These are phyloP conservation scores for Didymellaceae sp. DNA, from an alignment of 2,329 filamentous ascomycete species.

Conservation along the genomic window DNA sequence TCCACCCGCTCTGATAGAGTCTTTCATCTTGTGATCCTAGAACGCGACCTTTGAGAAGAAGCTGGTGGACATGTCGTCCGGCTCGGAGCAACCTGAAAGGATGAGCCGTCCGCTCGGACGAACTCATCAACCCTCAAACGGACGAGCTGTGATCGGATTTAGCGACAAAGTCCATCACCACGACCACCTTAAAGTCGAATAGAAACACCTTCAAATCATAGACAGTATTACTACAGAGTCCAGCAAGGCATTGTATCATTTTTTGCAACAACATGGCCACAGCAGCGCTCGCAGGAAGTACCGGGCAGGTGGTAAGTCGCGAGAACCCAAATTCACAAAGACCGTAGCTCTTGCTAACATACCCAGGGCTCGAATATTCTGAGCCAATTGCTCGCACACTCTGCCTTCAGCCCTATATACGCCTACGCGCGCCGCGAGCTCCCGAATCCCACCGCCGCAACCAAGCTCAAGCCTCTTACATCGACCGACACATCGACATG, in stretches of 20 bases:
- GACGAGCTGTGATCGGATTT: slow-evolving; percentile 2
- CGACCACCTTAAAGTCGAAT: not conserved
- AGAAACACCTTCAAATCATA: too few species aligned
- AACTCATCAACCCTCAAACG: slow-evolving; percentile 1
- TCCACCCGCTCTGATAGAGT: not conserved
- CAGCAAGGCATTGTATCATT: not conserved
- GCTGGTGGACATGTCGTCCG: not conserved
- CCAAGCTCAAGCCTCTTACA: slow-evolving; percentile 71
- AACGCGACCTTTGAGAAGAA: not conserved
- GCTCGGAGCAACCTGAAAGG: slow-evolving; percentile 2
- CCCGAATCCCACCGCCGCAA: slow-evolving; percentile 53
- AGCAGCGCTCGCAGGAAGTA: slow-evolving; percentile 67
- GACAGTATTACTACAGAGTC: not conserved
- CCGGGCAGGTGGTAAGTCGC: slow-evolving; percentile 63
- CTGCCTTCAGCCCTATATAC: slow-evolving; percentile 61
- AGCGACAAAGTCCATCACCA: slow-evolving; percentile 2
- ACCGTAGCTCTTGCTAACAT: not conserved
- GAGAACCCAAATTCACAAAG: not conserved
- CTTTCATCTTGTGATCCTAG: not conserved
- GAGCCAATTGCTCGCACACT: slow-evolving; percentile 62
- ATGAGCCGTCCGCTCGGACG: slow-evolving; percentile 7
- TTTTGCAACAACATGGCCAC: slow-evolving; percentile 52
- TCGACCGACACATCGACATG: slow-evolving; percentile 72
- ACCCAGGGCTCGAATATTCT: slow-evolving; percentile 76
- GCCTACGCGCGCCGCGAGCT: slow-evolving; percentile 73